A percentile compares a stretch with the other conserved stretches of the same genome.
These are phyloP conservation scores for Caryopteris hybrid DNA, from an alignment of 305 asterid genomes.

Conservation along the genomic window DNA sequence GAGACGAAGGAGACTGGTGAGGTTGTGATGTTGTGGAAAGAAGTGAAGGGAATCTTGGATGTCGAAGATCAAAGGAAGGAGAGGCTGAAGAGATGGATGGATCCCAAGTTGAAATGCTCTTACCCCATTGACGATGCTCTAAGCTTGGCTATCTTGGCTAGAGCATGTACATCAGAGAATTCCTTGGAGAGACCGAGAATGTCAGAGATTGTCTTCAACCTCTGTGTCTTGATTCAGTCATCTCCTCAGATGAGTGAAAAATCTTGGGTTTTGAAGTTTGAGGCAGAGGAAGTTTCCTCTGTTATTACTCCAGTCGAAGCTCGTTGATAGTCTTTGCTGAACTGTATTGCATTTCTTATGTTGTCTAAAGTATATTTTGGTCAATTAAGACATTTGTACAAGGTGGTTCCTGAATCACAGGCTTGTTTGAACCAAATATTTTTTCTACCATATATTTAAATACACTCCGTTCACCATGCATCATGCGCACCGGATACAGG, in stretches of 20 bases:
- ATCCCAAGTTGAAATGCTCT: slow-evolving; percentile 32
- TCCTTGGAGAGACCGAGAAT: slow-evolving; percentile 56
- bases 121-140: slow-evolving; percentile 63
- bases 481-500: too few species aligned
- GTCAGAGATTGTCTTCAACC: slow-evolving; percentile 64
- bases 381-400: too few species aligned
- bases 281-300: slow-evolving; percentile 43
- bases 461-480: too few species aligned
- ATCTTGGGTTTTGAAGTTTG: slow-evolving; percentile 39
- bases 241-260: slow-evolving; percentile 41
- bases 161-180: slow-evolving; percentile 60
- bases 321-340: slow-evolving; percentile 38
- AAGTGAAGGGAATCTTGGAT: slow-evolving; percentile 49
- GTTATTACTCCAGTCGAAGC: slow-evolving; percentile 46
- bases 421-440: too few species aligned
- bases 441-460: too few species aligned
- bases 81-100: slow-evolving; percentile 64
- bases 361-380: too few species aligned
- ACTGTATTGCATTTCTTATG: too few species aligned
- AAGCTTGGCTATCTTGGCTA: slow-evolving; percentile 57
- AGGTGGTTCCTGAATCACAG: too few species aligned
- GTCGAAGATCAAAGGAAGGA: slow-evolving; percentile 45
- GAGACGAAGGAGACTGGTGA: slow-evolving; percentile 49
- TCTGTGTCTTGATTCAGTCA: slow-evolving; percentile 58
- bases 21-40: slow-evolving; percentile 51